Conservation (phyloP, 2,329 filamentous ascomycete species). For the Seiridium unicorne region DNA sequence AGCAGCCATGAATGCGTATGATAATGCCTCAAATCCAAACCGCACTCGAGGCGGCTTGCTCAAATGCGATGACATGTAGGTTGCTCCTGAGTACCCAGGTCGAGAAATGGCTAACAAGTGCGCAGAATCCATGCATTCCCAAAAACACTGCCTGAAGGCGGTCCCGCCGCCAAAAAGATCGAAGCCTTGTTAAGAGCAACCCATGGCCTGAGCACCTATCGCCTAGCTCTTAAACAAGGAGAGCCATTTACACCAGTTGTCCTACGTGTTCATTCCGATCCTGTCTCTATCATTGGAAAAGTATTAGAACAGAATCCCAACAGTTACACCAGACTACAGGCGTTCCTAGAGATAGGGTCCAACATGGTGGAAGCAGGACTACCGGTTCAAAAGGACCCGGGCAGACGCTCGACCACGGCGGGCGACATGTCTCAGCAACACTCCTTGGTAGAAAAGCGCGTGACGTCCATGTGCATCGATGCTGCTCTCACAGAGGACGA, state of each 20-base stretch:
- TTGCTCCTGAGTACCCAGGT: conserved; percentile 1
- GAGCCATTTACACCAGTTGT: conserved; percentile 78
- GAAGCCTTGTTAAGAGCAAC: conserved; percentile 70
- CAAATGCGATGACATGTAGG: conserved; percentile 73
- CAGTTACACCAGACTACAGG: conserved; percentile 73
- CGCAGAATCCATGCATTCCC: conserved; percentile 63
- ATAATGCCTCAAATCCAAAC: conserved; percentile 81
- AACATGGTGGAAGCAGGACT: conserved; percentile 65
- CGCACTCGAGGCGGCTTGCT: conserved; percentile 73
- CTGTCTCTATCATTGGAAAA: conserved; percentile 69
- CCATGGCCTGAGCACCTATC: conserved; percentile 73
- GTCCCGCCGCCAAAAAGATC: conserved; percentile 50
- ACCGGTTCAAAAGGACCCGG: conserved; percentile 28
- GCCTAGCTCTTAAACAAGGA: conserved; percentile 74
- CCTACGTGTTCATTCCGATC: conserved; percentile 74
- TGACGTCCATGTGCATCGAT: conserved; percentile 79
- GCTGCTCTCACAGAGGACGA: conserved; percentile 73
- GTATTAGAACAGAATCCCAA: conserved; percentile 73
- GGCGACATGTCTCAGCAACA: conserved; percentile 28
- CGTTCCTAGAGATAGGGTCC: conserved; percentile 66
- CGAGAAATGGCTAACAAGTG: conserved; percentile 1
- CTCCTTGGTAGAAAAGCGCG: conserved; percentile 57
- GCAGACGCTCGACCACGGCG: conserved; percentile 20
- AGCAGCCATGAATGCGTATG: conserved; percentile 69
- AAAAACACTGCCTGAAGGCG: conserved; percentile 50